Evolutionary conservation across 257 asterid species (phyloP).

Genomic region (Thymus mandschuricus): DNA sequence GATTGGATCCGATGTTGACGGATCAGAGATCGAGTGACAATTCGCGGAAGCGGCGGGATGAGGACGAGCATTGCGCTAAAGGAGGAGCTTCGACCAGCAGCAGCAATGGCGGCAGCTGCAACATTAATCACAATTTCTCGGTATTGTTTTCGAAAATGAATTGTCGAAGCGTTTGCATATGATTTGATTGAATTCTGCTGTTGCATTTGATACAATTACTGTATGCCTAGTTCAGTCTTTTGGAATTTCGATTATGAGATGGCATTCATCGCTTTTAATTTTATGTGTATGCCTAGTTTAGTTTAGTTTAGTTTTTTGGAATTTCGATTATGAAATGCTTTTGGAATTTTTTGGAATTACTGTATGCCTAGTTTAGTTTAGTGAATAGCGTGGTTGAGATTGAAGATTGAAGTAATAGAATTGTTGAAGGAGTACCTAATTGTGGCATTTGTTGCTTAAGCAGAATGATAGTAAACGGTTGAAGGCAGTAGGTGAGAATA

Average conservation of each 20-base stretch:
- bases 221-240: not conserved
- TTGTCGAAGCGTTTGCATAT: not conserved
- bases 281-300: not conserved
- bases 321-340: not conserved
- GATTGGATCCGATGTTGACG: slow-evolving; percentile 52
- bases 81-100: slow-evolving; percentile 55
- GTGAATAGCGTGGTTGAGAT: not conserved
- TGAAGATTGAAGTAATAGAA: not conserved
- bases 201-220: not conserved
- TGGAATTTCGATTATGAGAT: not conserved
- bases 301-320: not conserved
- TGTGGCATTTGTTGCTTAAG: slow-evolving; percentile 26
- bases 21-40: slow-evolving; percentile 48
- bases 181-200: not conserved
- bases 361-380: not conserved
- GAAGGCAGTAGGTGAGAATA: slow-evolving; percentile 40
- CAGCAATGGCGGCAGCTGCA: slow-evolving; percentile 37
- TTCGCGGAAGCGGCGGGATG: slow-evolving; percentile 53
- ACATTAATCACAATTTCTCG: slow-evolving; percentile 35
- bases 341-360: not conserved
- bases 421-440: slow-evolving; percentile 9
- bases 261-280: not conserved
- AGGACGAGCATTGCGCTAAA: slow-evolving; percentile 41
- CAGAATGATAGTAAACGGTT: slow-evolving; percentile 51
- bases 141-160: slow-evolving; percentile 28